Percentiles rank a stretch among this genome's conserved stretches.
phyloP scores from a whole-genome alignment of 164 flowering plant genomes.

The Nelumbo lutea region DNA sequence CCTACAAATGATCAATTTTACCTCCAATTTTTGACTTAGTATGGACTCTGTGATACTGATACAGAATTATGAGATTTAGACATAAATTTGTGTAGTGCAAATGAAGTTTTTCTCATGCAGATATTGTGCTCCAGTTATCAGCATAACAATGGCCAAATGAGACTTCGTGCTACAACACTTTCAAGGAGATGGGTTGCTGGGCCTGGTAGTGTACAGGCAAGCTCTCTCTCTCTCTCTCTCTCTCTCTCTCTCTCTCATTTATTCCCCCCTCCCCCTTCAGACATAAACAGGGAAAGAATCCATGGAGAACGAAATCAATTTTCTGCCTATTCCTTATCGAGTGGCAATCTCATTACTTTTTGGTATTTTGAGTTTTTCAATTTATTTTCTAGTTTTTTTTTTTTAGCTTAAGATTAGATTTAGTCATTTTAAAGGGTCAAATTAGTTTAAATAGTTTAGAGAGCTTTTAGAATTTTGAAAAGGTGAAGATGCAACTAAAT shows the following conservation, averaged over 20 bases:
- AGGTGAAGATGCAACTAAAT: too few relatives aligned
- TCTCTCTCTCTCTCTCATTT: background rate
- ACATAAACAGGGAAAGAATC: too few relatives aligned
- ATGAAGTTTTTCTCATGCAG: conserved; percentile 18
- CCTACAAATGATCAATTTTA: conserved; percentile 73
- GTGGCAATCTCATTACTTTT: too few relatives aligned
- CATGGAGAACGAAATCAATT: too few relatives aligned
- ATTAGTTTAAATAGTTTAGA: too few relatives aligned
- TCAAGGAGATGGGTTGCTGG: conserved; percentile 98
- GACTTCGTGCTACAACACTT: conserved; percentile 86
- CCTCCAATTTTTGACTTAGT: conserved; percentile 92
- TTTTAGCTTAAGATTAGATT: too few relatives aligned
- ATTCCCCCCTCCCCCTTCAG: too few relatives aligned
- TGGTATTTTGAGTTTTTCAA: too few relatives aligned
- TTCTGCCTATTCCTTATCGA: too few relatives aligned
- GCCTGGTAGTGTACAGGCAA: conserved; percentile 74
- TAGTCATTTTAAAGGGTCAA: too few relatives aligned
- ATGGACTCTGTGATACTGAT: conserved; percentile 22
- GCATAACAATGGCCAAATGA: conserved; percentile 81
- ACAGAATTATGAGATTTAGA: background rate
- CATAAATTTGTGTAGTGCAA: background rate
- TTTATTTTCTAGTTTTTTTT: too few relatives aligned
- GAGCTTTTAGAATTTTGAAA: too few relatives aligned
- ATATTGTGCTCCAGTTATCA: conserved; percentile 73
- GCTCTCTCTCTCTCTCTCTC: conserved; percentile 1